Conservation (phyloP, 2,329 filamentous ascomycete species). For the Cytospora piceae region DNA sequence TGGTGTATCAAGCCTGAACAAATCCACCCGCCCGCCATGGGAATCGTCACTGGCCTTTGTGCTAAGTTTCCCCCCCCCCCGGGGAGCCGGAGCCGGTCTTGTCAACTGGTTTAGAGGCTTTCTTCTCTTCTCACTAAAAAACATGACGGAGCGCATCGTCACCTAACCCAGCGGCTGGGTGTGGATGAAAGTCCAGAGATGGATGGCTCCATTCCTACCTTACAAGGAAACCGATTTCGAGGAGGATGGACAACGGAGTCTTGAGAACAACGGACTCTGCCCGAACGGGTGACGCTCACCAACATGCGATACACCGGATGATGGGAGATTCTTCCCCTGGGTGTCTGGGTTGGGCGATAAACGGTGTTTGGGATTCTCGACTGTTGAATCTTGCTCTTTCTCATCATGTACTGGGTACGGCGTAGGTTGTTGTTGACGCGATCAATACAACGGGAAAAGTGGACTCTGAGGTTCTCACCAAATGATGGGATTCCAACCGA, state of each 20-base stretch:
- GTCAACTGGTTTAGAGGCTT: too few relatives aligned
- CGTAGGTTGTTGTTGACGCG: background rate
- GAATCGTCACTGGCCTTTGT: too few relatives aligned
- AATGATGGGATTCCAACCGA: background rate
- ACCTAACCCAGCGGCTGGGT: conserved; percentile 19
- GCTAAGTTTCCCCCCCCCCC: too few relatives aligned
- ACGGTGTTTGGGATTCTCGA: too few relatives aligned
- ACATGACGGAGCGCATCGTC: too few relatives aligned
- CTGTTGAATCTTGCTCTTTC: background rate
- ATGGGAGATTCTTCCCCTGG: background rate
- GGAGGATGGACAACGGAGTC: too few relatives aligned
- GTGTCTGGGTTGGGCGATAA: too few relatives aligned
- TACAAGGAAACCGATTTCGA: conserved; percentile 8
- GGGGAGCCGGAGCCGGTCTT: too few relatives aligned
- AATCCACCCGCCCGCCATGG: too few relatives aligned
- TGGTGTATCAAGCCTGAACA: too few relatives aligned
- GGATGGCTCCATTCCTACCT: background rate
- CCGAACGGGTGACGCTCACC: background rate
- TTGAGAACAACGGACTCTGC: background rate
- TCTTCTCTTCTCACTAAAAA: too few relatives aligned
- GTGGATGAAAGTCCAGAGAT: background rate
- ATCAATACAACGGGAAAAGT: background rate
- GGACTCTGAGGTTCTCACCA: background rate
- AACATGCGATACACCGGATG: background rate
- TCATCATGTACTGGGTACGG: background rate